Conservation (phyloP, 352 stramenopile species). For the Pythium brassicae region DNA sequence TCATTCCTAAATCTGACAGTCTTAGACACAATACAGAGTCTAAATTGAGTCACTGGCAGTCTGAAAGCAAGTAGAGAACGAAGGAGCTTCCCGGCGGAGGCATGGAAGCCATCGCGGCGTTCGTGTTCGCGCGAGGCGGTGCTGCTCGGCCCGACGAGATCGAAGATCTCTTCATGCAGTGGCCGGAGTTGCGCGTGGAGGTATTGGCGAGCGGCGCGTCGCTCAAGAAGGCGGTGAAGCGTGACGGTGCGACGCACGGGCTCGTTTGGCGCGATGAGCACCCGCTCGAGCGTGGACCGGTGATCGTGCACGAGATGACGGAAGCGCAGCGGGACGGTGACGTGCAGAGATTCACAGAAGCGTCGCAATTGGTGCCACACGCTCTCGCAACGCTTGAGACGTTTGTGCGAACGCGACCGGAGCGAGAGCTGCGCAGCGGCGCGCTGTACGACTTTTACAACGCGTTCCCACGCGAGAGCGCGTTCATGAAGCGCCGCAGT, state of each 20-base stretch:
- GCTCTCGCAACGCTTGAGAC: constrained; percentile 4
- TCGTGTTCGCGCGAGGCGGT: constrained; percentile 13
- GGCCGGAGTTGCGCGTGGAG: neutral
- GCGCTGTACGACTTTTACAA: constrained; percentile 9
- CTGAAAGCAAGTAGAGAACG: no score
- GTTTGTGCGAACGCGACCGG: neutral
- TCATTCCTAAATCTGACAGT: no score
- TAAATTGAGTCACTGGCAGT: no score
- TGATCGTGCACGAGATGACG: constrained; percentile 5
- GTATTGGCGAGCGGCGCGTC: neutral
- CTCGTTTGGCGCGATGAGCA: constrained; percentile 8
- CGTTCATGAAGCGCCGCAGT: constrained; percentile 15
- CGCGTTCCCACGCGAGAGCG: constrained; percentile 7
- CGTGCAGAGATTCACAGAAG: neutral
- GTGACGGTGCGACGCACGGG: neutral
- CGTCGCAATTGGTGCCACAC: constrained; percentile 4
- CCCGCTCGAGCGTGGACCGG: neutral
- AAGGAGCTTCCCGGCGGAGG: no score
- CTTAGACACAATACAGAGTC: no score
- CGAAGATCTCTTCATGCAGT: constrained; percentile 16
- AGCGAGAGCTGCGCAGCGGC: neutral
- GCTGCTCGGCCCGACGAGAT: constrained; percentile 9
- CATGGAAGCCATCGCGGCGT: constrained; percentile 11
- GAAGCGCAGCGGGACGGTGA: neutral
- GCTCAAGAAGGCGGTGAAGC: constrained; percentile 10